These are phyloP conservation scores for Draba incana DNA, from an alignment of 345 rosid species.

Conservation along the genomic window DNA sequence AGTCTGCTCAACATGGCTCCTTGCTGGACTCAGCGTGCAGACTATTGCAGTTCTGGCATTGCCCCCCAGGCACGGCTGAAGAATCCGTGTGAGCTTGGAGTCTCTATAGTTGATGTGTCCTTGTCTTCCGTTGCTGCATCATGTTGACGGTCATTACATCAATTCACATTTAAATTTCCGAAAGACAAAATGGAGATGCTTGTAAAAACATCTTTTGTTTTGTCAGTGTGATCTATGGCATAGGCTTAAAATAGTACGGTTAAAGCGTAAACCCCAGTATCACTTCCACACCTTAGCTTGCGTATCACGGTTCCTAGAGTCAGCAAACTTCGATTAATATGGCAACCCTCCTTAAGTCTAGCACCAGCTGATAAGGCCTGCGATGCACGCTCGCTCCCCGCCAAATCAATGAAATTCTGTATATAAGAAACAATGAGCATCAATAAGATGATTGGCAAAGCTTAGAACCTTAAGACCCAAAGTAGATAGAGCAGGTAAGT, in stretches of 20 bases:
- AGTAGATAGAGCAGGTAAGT: constrained; percentile 18
- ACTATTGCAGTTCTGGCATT: constrained; percentile 96
- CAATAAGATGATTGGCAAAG: constrained; percentile 14
- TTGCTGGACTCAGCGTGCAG: constrained; percentile 96
- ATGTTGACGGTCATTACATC: constrained; percentile 23
- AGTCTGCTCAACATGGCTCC: constrained; percentile 97
- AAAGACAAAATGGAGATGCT: constrained; percentile 28
- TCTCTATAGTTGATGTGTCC: constrained; percentile 98
- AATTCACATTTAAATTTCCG: constrained; percentile 20
- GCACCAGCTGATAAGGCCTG: constrained; percentile 88
- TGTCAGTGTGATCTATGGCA: constrained; percentile 5
- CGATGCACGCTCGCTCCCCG: constrained; percentile 98
- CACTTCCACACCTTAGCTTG: constrained; percentile 73
- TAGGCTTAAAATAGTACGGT: neutral
- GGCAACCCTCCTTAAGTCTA: constrained; percentile 96
- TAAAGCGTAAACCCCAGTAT: constrained; percentile 5
- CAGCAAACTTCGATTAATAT: constrained; percentile 93
- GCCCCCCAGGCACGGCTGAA: constrained; percentile 97
- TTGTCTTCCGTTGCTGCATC: constrained; percentile 81
- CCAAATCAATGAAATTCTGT: constrained; percentile 95
- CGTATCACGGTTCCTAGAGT: constrained; percentile 95
- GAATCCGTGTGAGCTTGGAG: constrained; percentile 88
- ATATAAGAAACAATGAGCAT: constrained; percentile 32
- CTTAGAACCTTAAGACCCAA: constrained; percentile 12
- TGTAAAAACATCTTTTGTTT: constrained; percentile 10